Evolutionary conservation across 2,329 filamentous ascomycete species (phyloP), one percentile per base, ranked within the genome.

Genomic region (Metarhizium guizhouense): DNA sequence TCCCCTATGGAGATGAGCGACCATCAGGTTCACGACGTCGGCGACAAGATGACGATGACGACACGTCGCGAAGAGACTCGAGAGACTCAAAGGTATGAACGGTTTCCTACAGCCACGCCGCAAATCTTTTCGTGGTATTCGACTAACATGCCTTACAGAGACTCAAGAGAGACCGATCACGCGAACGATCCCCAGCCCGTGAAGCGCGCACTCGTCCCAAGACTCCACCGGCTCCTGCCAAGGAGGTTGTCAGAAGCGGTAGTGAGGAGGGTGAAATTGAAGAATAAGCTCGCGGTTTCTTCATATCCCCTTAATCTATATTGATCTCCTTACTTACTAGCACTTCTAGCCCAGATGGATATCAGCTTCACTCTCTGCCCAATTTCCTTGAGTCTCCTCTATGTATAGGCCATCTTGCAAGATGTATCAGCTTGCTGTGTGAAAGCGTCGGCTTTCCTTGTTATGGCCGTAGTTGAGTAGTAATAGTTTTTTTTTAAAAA

Each of bases 221-320:
- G 70, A 81, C 80, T 52, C 80, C 81, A 47, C 75, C 60, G 29
- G 53, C 57, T 13, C 45, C 58, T 43, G 65, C 64, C 42, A 75
- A 75, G 64, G 84, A 88, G 54, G 57, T 55, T 61, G 76, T 83
- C 53, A 76, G 78, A 51, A 81, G 78, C 57, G 94, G 94, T 54
- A 96, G 92, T 67, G 94, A 99, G 74, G 94, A 99, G 72, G 94
- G 94, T 53, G 94, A 99, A 75, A 97, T 99, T 64, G 94, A 97
- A 76, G 82, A 84, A 63, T 83, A 74, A 67, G 54, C 56, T 38
- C 38, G 45, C 18, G 14, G 14, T 16, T 32, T 53, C 48, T 54
- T 38, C 47, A 51, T 7, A 36, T 25, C 29, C 49, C 32, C 49
- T 36, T 40, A 10, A 14, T 42, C 48, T 36, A n/a, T 36, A 38